Evolutionary conservation across 352 stramenopile genomes (phyloP).

Genomic region (Peronospora destructor): DNA sequence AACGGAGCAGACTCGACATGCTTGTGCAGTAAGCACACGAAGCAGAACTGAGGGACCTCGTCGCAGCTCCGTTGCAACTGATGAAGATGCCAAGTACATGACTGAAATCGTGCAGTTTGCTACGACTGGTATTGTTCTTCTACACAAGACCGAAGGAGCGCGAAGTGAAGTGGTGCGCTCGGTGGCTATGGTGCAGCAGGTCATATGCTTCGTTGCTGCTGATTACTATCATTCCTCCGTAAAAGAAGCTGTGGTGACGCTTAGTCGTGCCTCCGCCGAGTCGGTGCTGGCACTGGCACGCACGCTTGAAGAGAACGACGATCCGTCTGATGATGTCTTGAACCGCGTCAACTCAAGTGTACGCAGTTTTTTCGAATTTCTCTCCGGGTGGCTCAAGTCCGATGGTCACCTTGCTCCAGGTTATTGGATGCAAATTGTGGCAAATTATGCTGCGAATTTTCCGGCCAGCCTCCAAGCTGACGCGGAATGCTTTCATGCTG

Average conservation of each 20-base stretch:
- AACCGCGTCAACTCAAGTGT: slow-evolving; percentile 24
- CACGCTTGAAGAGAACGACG: slow-evolving; percentile 12
- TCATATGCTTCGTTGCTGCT: slow-evolving; percentile 27
- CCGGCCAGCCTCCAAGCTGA: slow-evolving; percentile 26
- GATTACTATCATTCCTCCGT: slow-evolving; percentile 18
- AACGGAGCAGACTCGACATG: slow-evolving; percentile 26
- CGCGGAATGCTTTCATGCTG: slow-evolving; percentile 35
- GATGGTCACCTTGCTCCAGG: slow-evolving; percentile 28
- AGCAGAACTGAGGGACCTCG: slow-evolving; percentile 10
- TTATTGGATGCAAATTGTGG: slow-evolving; percentile 36
- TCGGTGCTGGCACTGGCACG: slow-evolving; percentile 37
- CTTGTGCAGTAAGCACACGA: slow-evolving; percentile 19
- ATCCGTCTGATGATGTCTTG: slow-evolving; percentile 3
- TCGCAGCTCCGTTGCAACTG: slow-evolving; percentile 13
- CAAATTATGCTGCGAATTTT: slow-evolving; percentile 33
- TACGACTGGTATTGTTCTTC: slow-evolving; percentile 42
- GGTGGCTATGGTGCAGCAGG: slow-evolving; percentile 29
- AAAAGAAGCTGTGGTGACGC: slow-evolving; percentile 27
- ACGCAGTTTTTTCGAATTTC: slow-evolving; percentile 25
- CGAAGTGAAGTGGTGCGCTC: slow-evolving; percentile 32
- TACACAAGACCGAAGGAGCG: slow-evolving; percentile 40
- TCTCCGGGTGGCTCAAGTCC: slow-evolving; percentile 38
- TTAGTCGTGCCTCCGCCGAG: slow-evolving; percentile 40
- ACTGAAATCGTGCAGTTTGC: slow-evolving; percentile 36
- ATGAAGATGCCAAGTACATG: slow-evolving; percentile 27